Evolutionary conservation across 768 basidiomycete genomes (phyloP), one percentile per base, ranked within the genome.

Genomic region (Xerocomellus chrysenteron): DNA sequence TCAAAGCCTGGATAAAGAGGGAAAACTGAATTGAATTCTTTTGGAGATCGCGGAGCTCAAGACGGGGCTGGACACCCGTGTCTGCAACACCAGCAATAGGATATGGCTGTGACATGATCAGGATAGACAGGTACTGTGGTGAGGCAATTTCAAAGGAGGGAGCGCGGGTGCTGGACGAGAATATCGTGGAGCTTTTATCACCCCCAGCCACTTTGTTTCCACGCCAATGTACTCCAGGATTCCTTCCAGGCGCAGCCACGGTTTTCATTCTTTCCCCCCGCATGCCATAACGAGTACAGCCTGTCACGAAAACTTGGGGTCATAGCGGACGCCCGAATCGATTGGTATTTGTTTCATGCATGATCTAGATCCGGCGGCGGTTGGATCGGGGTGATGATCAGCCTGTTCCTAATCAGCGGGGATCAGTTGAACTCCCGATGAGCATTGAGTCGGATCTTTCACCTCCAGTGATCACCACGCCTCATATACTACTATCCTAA

Each of bases 1-100:
- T 52, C 36, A 65, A 19, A 16, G 52, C 64, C 9, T 24, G 64
- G 17, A 65, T 56, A 46, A 65, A 65, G 33, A 65, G 56, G 4
- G 64, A 65, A 17, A 59, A 65, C 14, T 62, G 52, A 11, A 59
- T 53, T 10, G 56, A 28, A 5, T 56, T 56, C 40, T 40, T 16
- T 24, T 47, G 43, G 24, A 65, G 60, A n/a, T 62, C 60, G 17
- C 49, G 54, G 37, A 65, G 24, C 44, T 65, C 64, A 5, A 56
- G 54, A 48, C 64, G 64, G 21, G 33, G 46, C 24, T 65, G 55
- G n/a, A 54, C 12, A 8, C 60, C 57, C 2, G 43, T 40, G 47
- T 14, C 49, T 12, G 17, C 11, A 2, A 35, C 2, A 17, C 64
- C 64, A 14, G 37, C 21, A 21, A 66, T 16, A 5, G 52, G 56